Evolutionary conservation across 2,329 filamentous ascomycete species (phyloP).

Genomic region (Cladosporium sphaerospermum): DNA sequence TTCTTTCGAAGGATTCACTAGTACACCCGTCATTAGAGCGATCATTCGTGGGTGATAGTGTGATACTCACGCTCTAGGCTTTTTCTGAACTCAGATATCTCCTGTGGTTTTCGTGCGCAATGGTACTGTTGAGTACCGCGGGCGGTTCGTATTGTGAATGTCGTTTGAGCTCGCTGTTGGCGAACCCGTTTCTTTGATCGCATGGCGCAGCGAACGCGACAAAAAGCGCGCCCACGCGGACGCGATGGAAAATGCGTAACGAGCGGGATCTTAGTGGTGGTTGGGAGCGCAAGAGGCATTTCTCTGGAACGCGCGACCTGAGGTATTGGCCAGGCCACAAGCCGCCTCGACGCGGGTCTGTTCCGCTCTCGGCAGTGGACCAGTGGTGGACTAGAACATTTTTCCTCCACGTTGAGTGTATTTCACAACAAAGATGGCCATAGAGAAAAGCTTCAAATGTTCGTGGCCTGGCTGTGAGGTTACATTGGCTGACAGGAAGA

Average conservation of each 20-base stretch:
- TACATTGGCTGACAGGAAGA: neutral
- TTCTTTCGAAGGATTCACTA: slow-evolving; percentile 1
- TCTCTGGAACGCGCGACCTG: slow-evolving; percentile 1
- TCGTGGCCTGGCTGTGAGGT: neutral
- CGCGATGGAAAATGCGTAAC: slow-evolving; percentile 1
- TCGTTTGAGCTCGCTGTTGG: slow-evolving; percentile 1
- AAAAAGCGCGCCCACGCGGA: neutral
- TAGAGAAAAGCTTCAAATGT: slow-evolving; percentile 1
- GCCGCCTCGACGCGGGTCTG: slow-evolving; percentile 4
- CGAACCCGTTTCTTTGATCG: neutral
- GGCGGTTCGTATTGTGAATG: slow-evolving; percentile 4
- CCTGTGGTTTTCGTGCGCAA: slow-evolving; percentile 3
- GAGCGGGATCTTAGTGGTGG: neutral
- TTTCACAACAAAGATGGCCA: neutral
- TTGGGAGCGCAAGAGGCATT: slow-evolving; percentile 1
- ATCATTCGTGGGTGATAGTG: slow-evolving; percentile 1
- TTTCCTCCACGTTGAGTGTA: neutral
- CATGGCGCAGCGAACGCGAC: neutral
- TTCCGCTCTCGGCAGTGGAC: slow-evolving; percentile 3
- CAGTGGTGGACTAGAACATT: neutral
- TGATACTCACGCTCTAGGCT: slow-evolving; percentile 4
- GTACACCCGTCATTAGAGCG: neutral
- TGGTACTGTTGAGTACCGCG: slow-evolving; percentile 4
- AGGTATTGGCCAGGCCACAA: neutral
- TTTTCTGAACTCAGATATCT: neutral